Conservation (phyloP, 2,329 filamentous ascomycete genomes). For the Myrmaecium sp. region DNA sequence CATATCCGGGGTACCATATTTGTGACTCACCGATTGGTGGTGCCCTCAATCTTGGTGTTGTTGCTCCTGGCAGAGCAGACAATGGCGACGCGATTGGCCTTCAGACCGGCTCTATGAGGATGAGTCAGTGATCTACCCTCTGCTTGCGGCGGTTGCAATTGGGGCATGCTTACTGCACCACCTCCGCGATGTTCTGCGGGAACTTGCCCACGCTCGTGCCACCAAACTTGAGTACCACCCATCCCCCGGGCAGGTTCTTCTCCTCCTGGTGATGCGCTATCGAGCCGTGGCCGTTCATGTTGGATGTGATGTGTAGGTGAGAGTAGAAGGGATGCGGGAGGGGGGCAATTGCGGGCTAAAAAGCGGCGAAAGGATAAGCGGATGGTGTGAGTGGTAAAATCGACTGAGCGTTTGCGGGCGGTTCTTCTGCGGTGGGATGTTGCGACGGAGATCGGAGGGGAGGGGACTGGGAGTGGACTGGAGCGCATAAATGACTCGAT, state of each 20-base stretch:
- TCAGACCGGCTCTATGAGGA: constrained; percentile 31
- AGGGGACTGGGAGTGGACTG: no score
- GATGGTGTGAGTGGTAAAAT: no score
- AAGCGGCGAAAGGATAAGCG: no score
- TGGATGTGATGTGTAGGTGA: no score
- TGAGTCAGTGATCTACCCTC: constrained; percentile 15
- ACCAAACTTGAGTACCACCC: constrained; percentile 90
- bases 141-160: no score
- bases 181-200: constrained; percentile 44
- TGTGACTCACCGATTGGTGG: constrained; percentile 69
- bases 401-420: no score
- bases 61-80: constrained; percentile 93
- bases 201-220: constrained; percentile 95
- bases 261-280: constrained; percentile 25
- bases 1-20: constrained; percentile 5
- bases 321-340: no score
- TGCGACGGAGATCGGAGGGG: no score
- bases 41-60: constrained; percentile 85
- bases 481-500: no score
- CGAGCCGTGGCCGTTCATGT: constrained; percentile 3
- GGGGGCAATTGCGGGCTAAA: no score
- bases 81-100: constrained; percentile 62
- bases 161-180: constrained; percentile 37
- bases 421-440: no score
- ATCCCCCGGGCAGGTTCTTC: constrained; percentile 36